Percentiles rank a stretch among this genome's conserved stretches.
Evolutionary conservation across 1,284 basidiomycete species (phyloP).

Genomic region (Marasmius oreades): DNA sequence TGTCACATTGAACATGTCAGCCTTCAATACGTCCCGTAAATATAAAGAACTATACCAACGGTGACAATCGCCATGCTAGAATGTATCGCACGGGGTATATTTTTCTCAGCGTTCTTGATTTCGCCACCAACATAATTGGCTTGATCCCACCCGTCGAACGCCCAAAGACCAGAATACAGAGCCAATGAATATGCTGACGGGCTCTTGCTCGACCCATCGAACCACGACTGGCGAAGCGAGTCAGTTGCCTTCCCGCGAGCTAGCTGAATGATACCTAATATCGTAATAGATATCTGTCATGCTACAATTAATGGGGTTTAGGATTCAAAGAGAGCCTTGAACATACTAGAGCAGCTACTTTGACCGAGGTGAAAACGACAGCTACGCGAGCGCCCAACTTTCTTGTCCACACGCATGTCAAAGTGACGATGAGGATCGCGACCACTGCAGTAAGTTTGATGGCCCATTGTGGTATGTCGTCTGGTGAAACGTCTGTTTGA

Average conservation of each 20-base stretch:
- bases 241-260: conserved; percentile 63
- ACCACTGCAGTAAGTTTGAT: conserved; percentile 83
- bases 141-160: conserved; percentile 93
- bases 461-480: conserved; percentile 88
- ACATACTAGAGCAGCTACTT: conserved; percentile 44
- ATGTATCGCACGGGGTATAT: conserved; percentile 89
- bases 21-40: not conserved
- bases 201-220: conserved; percentile 71
- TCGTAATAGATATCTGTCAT: conserved; percentile 42
- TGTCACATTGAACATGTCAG: conserved; percentile 21
- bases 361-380: conserved; percentile 84
- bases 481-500: conserved; percentile 60
- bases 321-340: not conserved
- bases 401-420: conserved; percentile 76
- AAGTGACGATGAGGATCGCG: conserved; percentile 70
- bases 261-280: conserved; percentile 74
- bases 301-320: not conserved
- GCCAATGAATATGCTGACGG: conserved; percentile 90
- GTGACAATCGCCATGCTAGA: conserved; percentile 80
- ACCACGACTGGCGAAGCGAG: conserved; percentile 65
- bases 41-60: conserved; percentile 34
- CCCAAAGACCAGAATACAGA: conserved; percentile 94
- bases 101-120: conserved; percentile 80
- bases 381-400: conserved; percentile 81
- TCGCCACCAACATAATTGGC: conserved; percentile 91